A percentile compares a stretch with the other conserved stretches of the same genome.
Evolutionary conservation across 768 basidiomycete genomes (phyloP).

Genomic region (Termitomyces sp.): DNA sequence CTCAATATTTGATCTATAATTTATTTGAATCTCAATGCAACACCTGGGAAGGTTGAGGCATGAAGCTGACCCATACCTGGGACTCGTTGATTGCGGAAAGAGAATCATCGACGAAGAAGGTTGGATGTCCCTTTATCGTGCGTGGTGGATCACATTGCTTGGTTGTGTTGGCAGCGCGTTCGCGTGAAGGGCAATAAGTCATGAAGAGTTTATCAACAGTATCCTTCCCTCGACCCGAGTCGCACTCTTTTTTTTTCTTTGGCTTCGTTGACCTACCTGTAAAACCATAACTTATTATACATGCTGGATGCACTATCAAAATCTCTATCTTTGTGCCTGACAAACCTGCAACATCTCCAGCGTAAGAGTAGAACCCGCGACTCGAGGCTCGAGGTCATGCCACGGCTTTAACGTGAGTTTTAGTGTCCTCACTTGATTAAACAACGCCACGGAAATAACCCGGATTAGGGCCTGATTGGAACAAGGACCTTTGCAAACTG

Average conservation of each 20-base stretch:
- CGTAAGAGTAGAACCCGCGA: neutral
- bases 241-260: neutral
- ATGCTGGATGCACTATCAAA: neutral
- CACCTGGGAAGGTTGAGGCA: conserved; percentile 51
- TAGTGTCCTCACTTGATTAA: neutral
- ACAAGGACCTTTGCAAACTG: neutral
- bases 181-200: conserved; percentile 23
- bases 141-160: conserved; percentile 80
- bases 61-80: conserved; percentile 75
- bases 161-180: conserved; percentile 57
- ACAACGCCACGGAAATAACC: neutral
- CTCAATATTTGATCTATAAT: conserved; percentile 1
- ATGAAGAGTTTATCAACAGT: neutral
- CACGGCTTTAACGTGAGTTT: neutral
- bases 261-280: neutral
- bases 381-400: neutral
- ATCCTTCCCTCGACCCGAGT: neutral
- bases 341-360: too few relatives aligned
- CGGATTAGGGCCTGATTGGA: neutral
- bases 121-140: conserved; percentile 65
- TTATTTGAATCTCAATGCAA: neutral
- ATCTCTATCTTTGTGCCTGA: neutral
- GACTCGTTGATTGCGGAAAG: conserved; percentile 71
- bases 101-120: conserved; percentile 81
- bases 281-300: neutral